Percentiles rank a stretch among this genome's conserved stretches.
These are phyloP conservation scores for Paecilomyces niveus DNA, from an alignment of 2,329 filamentous ascomycete species.

Conservation along the genomic window DNA sequence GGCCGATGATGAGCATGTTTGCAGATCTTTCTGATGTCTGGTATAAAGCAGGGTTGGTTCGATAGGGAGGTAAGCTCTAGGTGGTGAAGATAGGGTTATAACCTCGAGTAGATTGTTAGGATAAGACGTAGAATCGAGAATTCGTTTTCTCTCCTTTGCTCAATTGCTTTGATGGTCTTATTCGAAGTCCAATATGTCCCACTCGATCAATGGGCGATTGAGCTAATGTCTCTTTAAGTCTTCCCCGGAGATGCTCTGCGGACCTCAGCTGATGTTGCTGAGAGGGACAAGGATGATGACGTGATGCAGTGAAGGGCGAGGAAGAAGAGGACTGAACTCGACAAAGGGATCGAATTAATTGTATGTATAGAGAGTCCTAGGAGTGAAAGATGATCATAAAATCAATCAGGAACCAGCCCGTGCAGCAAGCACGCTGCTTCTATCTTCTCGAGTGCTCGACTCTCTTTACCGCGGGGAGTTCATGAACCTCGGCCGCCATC, in stretches of 20 bases:
- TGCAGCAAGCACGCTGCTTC: background rate
- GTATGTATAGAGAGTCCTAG: background rate
- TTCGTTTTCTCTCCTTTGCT: background rate
- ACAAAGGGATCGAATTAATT: background rate
- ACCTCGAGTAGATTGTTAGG: background rate
- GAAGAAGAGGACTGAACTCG: background rate
- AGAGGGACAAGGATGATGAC: background rate
- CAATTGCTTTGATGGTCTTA: background rate
- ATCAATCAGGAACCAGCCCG: background rate
- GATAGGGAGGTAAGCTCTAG: background rate
- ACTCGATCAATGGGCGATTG: background rate
- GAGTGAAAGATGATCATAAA: background rate
- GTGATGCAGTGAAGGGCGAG: background rate
- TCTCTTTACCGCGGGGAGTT: conserved; percentile 13
- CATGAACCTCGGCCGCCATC: conserved; percentile 12
- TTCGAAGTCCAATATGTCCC: background rate
- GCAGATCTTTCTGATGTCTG: background rate
- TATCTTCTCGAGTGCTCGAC: background rate
- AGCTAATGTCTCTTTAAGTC: background rate
- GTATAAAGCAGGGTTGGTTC: background rate
- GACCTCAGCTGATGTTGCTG: background rate
- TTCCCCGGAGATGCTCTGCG: background rate
- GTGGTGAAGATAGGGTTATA: background rate
- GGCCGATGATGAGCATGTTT: conserved; percentile 82
- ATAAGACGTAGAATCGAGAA: background rate